These are phyloP conservation scores for Colletotrichum abscissum DNA, from an alignment of 2,329 filamentous ascomycete species.

Conservation along the genomic window DNA sequence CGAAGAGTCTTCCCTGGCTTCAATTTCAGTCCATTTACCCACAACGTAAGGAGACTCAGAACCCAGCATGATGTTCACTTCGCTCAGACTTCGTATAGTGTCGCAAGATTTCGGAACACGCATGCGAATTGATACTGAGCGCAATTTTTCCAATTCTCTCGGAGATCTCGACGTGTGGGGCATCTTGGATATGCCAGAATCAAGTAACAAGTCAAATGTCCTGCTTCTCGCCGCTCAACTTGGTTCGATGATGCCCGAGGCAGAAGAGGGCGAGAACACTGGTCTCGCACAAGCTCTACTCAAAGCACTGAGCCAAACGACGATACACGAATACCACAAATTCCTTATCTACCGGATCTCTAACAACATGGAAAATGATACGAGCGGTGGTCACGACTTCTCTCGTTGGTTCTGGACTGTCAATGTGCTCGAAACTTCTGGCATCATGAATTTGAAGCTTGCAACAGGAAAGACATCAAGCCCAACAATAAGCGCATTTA, in stretches of 20 bases:
- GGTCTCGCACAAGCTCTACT: not conserved
- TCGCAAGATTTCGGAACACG: accelerated
- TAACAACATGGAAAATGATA: not conserved
- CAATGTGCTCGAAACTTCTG: not conserved
- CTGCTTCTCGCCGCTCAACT: not conserved
- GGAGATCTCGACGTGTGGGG: no score
- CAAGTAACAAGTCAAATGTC: not conserved
- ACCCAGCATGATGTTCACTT: not conserved
- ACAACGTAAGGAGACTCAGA: not conserved
- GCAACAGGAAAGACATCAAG: not conserved
- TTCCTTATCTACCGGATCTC: not conserved
- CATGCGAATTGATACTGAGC: not conserved
- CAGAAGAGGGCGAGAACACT: not conserved
- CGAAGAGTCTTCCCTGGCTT: not conserved
- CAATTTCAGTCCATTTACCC: not conserved
- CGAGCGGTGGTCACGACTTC: no score
- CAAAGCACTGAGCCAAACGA: not conserved
- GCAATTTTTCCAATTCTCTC: not conserved
- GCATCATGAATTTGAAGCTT: not conserved
- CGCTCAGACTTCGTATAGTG: not conserved
- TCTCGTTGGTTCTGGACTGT: not conserved
- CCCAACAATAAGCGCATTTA: not conserved
- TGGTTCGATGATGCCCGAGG: conserved; percentile 2
- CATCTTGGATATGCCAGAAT: not conserved
- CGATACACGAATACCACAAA: not conserved